Evolutionary conservation across 169 alveolate species (phyloP).

Genomic region (Plasmodium knowlesi): DNA sequence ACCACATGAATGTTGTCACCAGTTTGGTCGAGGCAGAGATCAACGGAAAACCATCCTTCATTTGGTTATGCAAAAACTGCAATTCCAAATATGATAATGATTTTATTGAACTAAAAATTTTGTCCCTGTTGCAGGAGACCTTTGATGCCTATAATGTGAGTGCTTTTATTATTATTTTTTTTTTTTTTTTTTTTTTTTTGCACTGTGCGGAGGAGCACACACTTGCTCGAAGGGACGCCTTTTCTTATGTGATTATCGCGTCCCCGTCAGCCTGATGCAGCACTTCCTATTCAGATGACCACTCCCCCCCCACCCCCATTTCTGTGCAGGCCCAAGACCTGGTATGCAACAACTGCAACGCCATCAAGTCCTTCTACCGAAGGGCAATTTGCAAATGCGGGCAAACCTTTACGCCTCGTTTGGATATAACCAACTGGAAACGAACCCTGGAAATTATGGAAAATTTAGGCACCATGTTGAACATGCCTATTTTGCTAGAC

Average conservation of each 20-base stretch:
- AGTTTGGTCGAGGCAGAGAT: constrained; percentile 75
- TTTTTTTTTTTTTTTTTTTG: neutral
- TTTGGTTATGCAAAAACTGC: constrained; percentile 74
- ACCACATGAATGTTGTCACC: constrained; percentile 81
- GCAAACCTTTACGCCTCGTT: constrained; percentile 38
- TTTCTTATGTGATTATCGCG: neutral
- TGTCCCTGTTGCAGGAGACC: constrained; percentile 43
- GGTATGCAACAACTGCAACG: constrained; percentile 64
- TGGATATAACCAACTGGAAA: constrained; percentile 50
- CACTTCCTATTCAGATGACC: neutral
- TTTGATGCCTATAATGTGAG: constrained; percentile 70
- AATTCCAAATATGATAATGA: constrained; percentile 61
- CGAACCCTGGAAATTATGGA: constrained; percentile 60
- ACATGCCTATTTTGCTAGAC: constrained; percentile 53
- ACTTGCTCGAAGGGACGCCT: neutral
- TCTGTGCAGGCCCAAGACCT: constrained; percentile 62
- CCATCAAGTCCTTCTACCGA: constrained; percentile 67
- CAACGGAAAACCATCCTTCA: constrained; percentile 72
- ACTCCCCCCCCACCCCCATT: neutral
- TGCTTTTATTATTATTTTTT: too few species aligned
- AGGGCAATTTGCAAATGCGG: constrained; percentile 72
- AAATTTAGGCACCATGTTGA: constrained; percentile 55
- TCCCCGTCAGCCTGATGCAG: neutral
- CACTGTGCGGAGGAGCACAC: neutral
- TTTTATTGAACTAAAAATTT: constrained; percentile 36